phyloP scores from a whole-genome alignment of 2,329 filamentous ascomycete species.

The Pezicula radicicola region DNA sequence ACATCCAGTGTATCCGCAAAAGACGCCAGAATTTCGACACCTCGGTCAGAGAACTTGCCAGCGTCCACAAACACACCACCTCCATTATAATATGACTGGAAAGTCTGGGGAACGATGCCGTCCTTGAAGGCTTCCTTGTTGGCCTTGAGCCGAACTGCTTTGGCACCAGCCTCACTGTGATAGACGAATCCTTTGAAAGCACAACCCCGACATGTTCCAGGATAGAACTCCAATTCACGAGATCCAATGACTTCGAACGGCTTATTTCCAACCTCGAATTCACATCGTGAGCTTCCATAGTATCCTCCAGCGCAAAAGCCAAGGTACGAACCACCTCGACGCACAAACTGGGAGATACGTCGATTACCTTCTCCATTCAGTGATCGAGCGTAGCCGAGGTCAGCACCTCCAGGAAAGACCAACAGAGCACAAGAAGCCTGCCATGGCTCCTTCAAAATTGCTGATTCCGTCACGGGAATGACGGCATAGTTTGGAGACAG shows the following conservation, averaged over 20 bases:
- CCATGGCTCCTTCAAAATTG: constrained; percentile 91
- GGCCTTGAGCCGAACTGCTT: constrained; percentile 66
- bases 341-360: constrained; percentile 80
- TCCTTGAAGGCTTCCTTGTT: constrained; percentile 53
- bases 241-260: constrained; percentile 81
- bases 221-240: constrained; percentile 85
- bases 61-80: constrained; percentile 91
- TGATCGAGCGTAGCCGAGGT: constrained; percentile 83
- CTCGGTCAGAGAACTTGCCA: constrained; percentile 53
- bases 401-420: constrained; percentile 91
- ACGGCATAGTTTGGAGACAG: constrained; percentile 92
- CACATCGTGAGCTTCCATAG: constrained; percentile 77
- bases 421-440: constrained; percentile 79
- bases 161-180: constrained; percentile 79
- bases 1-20: constrained; percentile 75
- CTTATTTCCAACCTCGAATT: constrained; percentile 86
- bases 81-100: constrained; percentile 87
- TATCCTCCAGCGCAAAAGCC: constrained; percentile 95
- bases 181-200: constrained; percentile 92
- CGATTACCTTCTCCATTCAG: constrained; percentile 88
- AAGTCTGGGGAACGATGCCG: constrained; percentile 54
- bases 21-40: constrained; percentile 77
- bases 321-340: constrained; percentile 79
- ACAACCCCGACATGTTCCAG: constrained; percentile 78
- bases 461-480: constrained; percentile 74